Percentiles rank a stretch among this genome's conserved stretches.
These are phyloP conservation scores for Hypomontagnella submonticulosa DNA, from an alignment of 495 filamentous ascomycete species.

Conservation along the genomic window DNA sequence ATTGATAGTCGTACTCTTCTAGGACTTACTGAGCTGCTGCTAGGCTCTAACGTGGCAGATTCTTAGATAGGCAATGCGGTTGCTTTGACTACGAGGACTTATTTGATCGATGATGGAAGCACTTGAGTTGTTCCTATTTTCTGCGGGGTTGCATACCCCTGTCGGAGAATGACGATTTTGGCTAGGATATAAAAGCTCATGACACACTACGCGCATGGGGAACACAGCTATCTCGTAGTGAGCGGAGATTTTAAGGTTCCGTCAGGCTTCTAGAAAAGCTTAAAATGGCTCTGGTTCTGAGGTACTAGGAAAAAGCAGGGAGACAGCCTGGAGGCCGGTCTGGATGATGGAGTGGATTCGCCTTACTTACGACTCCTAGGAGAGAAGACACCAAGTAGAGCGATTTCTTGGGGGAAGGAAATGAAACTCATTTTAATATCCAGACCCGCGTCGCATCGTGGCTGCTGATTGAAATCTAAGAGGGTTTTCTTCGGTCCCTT, in stretches of 20 bases:
- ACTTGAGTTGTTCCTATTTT: no score
- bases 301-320: background rate
- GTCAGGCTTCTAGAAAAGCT: constrained; percentile 44
- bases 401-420: constrained; percentile 21
- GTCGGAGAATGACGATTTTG: constrained; percentile 24
- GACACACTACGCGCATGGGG: constrained; percentile 26
- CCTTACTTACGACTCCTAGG: constrained; percentile 2
- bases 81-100: no score
- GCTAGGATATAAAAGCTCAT: constrained; percentile 18
- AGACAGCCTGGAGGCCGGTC: no score
- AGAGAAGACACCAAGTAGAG: background rate
- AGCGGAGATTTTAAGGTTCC: constrained; percentile 37
- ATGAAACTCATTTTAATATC: constrained; percentile 42
- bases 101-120: background rate
- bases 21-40: no score
- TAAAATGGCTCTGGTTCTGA: constrained; percentile 30
- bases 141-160: constrained; percentile 24
- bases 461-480: constrained; percentile 30
- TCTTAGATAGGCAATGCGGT: no score
- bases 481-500: no score
- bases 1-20: no score
- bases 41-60: no score
- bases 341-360: no score
- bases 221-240: constrained; percentile 10
- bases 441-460: constrained; percentile 38